These are phyloP conservation scores for Colletotrichum tofieldiae DNA, from an alignment of 2,329 filamentous ascomycete species.

Conservation along the genomic window DNA sequence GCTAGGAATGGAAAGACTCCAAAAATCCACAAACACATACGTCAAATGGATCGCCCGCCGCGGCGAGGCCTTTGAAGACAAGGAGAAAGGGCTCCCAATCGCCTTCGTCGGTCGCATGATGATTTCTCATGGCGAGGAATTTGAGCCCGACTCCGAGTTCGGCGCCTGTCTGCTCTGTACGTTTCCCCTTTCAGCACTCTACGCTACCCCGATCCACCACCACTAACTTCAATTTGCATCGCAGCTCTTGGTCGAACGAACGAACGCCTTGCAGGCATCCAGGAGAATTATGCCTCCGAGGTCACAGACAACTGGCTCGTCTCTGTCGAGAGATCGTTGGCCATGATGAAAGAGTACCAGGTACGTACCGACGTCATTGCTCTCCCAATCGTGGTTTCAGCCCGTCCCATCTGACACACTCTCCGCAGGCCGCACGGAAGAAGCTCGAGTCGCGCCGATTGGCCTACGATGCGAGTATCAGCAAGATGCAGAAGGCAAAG, in stretches of 20 bases:
- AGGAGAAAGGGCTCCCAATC: constrained; percentile 87
- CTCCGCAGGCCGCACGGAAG: constrained; percentile 80
- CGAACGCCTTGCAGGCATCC: constrained; percentile 87
- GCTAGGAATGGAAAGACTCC: constrained; percentile 89
- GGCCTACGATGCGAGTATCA: constrained; percentile 90
- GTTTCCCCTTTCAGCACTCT: constrained; percentile 47
- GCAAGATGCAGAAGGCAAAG: constrained; percentile 94
- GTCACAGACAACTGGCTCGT: constrained; percentile 91
- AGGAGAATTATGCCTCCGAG: constrained; percentile 85
- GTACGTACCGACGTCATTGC: constrained; percentile 63
- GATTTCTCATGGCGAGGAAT: constrained; percentile 92
- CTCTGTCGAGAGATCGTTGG: constrained; percentile 88
- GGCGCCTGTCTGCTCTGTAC: constrained; percentile 85
- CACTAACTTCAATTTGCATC: not conserved
- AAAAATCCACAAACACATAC: constrained; percentile 88
- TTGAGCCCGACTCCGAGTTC: constrained; percentile 91
- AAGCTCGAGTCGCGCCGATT: constrained; percentile 93
- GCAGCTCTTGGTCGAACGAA: constrained; percentile 86
- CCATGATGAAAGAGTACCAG: constrained; percentile 99
- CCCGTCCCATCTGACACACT: constrained; percentile 39
- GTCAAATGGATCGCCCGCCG: constrained; percentile 90
- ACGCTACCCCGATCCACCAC: constrained; percentile 1
- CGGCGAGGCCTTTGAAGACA: constrained; percentile 84
- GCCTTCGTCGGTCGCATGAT: constrained; percentile 87
- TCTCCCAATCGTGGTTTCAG: constrained; percentile 29